phyloP scores from a whole-genome alignment of 2,329 filamentous ascomycete species.

The Chaetothyriales sp. region DNA sequence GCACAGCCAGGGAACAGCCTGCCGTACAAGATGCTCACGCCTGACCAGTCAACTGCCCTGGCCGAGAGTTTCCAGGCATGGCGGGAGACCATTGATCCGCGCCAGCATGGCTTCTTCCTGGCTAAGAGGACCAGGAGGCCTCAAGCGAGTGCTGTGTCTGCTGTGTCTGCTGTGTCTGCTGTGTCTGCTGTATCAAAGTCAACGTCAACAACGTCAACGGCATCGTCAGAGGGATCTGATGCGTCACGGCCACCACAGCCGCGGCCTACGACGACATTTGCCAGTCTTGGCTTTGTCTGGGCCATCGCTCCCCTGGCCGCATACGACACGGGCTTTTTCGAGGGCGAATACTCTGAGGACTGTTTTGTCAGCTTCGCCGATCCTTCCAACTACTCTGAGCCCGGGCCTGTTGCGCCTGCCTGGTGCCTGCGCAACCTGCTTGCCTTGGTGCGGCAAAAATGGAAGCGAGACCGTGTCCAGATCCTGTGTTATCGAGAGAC shows the following conservation, averaged over 20 bases:
- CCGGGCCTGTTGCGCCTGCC: conserved; percentile 84
- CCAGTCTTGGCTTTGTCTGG: conserved; percentile 58
- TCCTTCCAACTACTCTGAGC: conserved; percentile 77
- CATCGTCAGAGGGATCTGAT: conserved; percentile 20
- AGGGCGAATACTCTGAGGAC: conserved; percentile 53
- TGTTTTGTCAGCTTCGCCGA: conserved; percentile 78
- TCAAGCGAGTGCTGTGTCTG: conserved; percentile 10
- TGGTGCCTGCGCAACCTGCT: conserved; percentile 89
- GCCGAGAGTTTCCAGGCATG: conserved; percentile 77
- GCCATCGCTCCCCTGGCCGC: conserved; percentile 57
- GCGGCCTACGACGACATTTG: conserved; percentile 18
- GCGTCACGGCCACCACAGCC: conserved; percentile 18
- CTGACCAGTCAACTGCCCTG: conserved; percentile 59
- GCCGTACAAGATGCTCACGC: conserved; percentile 34
- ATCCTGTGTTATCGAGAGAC: conserved; percentile 83
- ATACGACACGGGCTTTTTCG: conserved; percentile 81
- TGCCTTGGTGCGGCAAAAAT: conserved; percentile 68
- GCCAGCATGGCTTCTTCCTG: conserved; percentile 92
- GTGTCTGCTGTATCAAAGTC: too few species aligned
- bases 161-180: not conserved
- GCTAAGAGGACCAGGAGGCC: conserved; percentile 52
- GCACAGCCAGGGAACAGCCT: conserved; percentile 5
- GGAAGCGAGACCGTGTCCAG: conserved; percentile 59
- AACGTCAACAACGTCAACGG: too few species aligned
- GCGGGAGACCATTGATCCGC: conserved; percentile 63